Evolutionary conservation across 768 basidiomycete species (phyloP).

Genomic region (Boletellus ananiceps): DNA sequence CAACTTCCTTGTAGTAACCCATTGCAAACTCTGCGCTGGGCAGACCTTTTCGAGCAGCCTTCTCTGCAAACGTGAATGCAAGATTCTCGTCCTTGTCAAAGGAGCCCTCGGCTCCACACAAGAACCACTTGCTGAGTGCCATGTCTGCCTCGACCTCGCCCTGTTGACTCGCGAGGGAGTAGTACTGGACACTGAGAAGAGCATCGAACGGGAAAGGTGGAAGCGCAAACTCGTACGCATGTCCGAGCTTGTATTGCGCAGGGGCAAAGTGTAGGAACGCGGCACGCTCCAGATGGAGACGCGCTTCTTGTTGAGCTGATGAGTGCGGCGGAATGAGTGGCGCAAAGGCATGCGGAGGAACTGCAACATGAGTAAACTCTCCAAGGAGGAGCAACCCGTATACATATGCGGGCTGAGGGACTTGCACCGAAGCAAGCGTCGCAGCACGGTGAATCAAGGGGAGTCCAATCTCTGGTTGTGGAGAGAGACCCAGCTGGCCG

Average conservation of each 20-base stretch:
- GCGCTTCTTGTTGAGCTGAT: constrained; percentile 54
- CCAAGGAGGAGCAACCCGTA: constrained; percentile 82
- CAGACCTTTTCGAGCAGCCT: constrained; percentile 70
- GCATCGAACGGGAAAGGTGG: constrained; percentile 86
- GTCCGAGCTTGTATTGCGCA: constrained; percentile 90
- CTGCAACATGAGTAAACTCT: constrained; percentile 68
- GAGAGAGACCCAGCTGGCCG: constrained; percentile 71
- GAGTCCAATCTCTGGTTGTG: constrained; percentile 54
- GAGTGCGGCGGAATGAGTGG: constrained; percentile 52
- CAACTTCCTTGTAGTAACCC: constrained; percentile 93
- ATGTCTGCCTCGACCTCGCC: constrained; percentile 93
- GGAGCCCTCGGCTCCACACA: constrained; percentile 72
- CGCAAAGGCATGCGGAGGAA: constrained; percentile 47
- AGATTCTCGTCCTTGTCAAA: constrained; percentile 88
- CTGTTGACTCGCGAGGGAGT: constrained; percentile 74
- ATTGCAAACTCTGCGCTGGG: constrained; percentile 90
- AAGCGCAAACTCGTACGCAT: constrained; percentile 87
- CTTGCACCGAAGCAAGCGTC: constrained; percentile 62
- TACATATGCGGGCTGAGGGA: constrained; percentile 85
- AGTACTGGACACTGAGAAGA: constrained; percentile 86
- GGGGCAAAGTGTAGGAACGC: constrained; percentile 83
- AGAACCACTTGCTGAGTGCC: constrained; percentile 96
- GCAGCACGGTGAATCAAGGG: constrained; percentile 77
- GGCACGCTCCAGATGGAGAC: constrained; percentile 74
- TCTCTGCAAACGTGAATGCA: constrained; percentile 87